Conservation (phyloP, 108 stramenopile species). For the Skeletonema grethae region DNA sequence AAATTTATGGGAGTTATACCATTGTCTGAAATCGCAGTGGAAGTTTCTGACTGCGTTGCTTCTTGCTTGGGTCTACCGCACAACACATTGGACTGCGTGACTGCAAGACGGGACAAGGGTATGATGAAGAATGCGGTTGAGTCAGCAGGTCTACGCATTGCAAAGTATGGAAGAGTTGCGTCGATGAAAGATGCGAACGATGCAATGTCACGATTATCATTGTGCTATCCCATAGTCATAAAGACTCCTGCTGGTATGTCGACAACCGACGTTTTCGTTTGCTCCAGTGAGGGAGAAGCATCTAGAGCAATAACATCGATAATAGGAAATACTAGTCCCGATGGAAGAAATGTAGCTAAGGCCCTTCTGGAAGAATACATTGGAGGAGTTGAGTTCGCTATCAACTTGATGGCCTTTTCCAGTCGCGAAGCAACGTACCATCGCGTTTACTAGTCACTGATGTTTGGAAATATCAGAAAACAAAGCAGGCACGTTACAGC, state of each 20-base stretch:
- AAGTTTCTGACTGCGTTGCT: constrained; percentile 30
- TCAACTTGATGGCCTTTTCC: constrained; percentile 38
- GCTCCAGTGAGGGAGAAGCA: constrained; percentile 30
- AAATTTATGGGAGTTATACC: constrained; percentile 22
- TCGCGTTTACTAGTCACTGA: constrained; percentile 32
- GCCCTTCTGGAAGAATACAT: constrained; percentile 49
- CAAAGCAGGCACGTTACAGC: constrained; percentile 18
- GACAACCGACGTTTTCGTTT: constrained; percentile 45
- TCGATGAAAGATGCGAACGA: constrained; percentile 8
- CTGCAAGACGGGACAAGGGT: constrained; percentile 47
- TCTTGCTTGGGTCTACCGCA: constrained; percentile 31
- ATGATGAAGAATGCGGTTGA: constrained; percentile 47
- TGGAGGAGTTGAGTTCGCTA: constrained; percentile 40
- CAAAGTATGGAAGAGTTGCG: constrained; percentile 33
- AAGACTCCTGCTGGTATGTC: constrained; percentile 51
- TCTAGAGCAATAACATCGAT: constrained; percentile 10
- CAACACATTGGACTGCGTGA: constrained; percentile 25
- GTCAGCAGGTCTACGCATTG: constrained; percentile 32
- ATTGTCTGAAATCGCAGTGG: constrained; percentile 34
- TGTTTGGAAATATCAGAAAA: constrained; percentile 46
- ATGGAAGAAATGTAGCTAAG: constrained; percentile 25
- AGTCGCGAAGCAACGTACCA: neutral
- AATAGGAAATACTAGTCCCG: constrained; percentile 29
- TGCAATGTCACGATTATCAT: constrained; percentile 23
- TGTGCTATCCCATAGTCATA: constrained; percentile 40